Conservation (phyloP, 2,329 filamentous ascomycete genomes). For the Calonectria pteridis region DNA sequence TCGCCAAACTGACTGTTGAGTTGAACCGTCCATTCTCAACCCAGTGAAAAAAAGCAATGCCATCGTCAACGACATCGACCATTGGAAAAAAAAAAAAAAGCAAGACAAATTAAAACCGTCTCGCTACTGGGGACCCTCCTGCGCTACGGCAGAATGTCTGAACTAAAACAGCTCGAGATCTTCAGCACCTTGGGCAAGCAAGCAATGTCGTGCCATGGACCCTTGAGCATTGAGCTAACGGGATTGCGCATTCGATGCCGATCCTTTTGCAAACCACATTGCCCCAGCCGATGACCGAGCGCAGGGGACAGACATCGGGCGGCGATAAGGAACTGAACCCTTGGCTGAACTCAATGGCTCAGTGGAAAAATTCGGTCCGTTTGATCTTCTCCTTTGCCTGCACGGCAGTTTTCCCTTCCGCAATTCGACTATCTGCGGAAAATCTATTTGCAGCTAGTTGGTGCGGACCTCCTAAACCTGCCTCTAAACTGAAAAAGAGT, state of each 20-base stretch:
- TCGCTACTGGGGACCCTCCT: background rate
- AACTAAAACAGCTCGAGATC: constrained; percentile 4
- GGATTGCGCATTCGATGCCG: background rate
- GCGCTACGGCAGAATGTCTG: background rate
- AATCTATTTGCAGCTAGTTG: background rate
- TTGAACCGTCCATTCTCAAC: background rate
- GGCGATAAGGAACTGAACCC: background rate
- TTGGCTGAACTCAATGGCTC: background rate
- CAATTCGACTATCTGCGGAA: background rate
- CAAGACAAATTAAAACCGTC: background rate
- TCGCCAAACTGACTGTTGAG: background rate
- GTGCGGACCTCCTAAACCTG: background rate
- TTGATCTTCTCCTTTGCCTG: background rate
- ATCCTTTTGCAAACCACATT: background rate
- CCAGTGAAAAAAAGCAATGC: background rate
- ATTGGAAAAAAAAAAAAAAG: background rate
- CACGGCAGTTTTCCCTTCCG: background rate
- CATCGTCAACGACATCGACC: background rate
- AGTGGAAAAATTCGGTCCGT: background rate
- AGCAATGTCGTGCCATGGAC: background rate
- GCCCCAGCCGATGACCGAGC: background rate
- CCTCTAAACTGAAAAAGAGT: background rate
- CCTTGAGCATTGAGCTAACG: background rate
- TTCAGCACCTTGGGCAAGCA: background rate
- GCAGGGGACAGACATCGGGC: background rate